Evolutionary conservation across 1,284 basidiomycete genomes (phyloP).

Genomic region (Xerocomus nothofagi): DNA sequence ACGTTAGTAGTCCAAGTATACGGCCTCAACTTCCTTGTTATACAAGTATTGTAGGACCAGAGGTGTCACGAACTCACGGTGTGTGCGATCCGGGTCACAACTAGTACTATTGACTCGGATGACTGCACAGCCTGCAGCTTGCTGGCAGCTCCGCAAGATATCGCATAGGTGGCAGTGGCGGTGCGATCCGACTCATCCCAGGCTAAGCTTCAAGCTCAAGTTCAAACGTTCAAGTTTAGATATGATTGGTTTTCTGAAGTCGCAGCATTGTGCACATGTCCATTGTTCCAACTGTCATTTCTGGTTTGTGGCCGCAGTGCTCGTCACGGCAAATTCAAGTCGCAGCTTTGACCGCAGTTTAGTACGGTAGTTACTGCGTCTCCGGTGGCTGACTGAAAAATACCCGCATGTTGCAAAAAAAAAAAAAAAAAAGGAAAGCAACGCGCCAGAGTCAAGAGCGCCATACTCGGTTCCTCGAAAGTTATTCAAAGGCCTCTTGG

Average conservation of each 20-base stretch:
- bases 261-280: background rate
- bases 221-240: too few species aligned
- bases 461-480: background rate
- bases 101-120: background rate
- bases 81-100: too few species aligned
- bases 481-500: background rate
- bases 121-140: conserved; percentile 21
- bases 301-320: background rate
- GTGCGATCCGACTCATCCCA: too few species aligned
- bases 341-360: conserved; percentile 9
- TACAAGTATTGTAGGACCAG: background rate
- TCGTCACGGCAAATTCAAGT: background rate
- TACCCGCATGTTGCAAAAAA: background rate
- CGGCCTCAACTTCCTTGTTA: background rate
- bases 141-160: background rate
- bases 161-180: conserved; percentile 1
- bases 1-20: conserved; percentile 2
- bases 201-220: too few species aligned
- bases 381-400: background rate
- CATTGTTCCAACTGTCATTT: background rate
- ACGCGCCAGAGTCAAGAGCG: background rate
- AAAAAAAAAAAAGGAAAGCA: background rate
- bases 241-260: background rate
- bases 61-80: background rate
- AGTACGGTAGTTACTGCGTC: conserved; percentile 12